Conservation (phyloP, 2,329 filamentous ascomycete genomes). For the Pestalotiopsis sp. region DNA sequence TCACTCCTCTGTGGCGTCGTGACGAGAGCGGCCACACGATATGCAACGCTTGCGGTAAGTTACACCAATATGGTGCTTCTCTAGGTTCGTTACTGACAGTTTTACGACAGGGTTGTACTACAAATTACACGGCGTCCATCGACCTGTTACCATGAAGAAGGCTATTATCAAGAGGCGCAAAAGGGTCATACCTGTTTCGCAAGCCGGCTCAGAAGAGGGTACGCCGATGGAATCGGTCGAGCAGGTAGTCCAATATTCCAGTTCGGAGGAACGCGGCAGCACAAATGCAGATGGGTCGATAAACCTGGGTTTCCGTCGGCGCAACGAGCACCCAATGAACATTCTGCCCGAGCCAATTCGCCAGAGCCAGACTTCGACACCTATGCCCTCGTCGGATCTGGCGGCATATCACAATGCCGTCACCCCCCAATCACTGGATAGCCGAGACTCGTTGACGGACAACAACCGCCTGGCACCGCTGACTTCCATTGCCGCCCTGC, state of each 20-base stretch:
- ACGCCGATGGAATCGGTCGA: conserved; percentile 52
- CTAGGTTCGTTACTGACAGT: neutral
- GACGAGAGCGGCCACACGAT: conserved; percentile 96
- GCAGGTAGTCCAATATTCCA: conserved; percentile 39
- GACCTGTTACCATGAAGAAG: conserved; percentile 98
- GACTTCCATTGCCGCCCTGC: conserved; percentile 45
- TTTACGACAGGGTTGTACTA: conserved; percentile 77
- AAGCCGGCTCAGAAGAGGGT: conserved; percentile 45
- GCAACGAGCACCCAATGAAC: conserved; percentile 46
- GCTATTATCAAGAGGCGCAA: conserved; percentile 95
- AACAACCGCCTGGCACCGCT: conserved; percentile 63
- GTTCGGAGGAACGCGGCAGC: conserved; percentile 52
- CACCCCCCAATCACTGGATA: conserved; percentile 39
- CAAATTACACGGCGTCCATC: conserved; percentile 91
- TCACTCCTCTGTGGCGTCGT: conserved; percentile 92
- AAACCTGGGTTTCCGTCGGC: conserved; percentile 60
- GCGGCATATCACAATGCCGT: conserved; percentile 54
- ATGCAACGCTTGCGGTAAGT: conserved; percentile 95
- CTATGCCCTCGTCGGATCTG: conserved; percentile 47
- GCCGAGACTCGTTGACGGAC: conserved; percentile 49
- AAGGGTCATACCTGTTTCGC: conserved; percentile 82
- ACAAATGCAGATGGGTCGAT: conserved; percentile 67
- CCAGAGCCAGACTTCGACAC: conserved; percentile 46
- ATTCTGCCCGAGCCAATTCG: conserved; percentile 50
- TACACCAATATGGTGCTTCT: neutral